Evolutionary conservation across 768 basidiomycete species (phyloP), one percentile per base, ranked within the genome.

Genomic region (Calocybe indica): DNA sequence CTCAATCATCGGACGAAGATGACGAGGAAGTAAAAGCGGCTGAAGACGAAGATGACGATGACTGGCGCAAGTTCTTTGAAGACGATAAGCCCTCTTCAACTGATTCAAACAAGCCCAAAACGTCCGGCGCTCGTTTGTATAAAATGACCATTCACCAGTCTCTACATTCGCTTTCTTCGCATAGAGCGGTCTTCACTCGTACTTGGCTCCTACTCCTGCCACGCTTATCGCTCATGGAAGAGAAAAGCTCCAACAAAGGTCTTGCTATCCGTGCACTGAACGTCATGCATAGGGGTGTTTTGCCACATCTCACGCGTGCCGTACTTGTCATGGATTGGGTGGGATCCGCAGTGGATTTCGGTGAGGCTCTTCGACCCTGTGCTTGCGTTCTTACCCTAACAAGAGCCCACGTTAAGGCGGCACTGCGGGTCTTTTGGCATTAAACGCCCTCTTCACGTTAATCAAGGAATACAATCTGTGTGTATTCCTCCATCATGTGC

Each of bases 401-500:
- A 37, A 34, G 40, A 52, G 5, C 43, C 48, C 2, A 10, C 34
- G 35, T 2, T 12, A 52, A 88, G 92, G 93, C 32, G 93, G 92
- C 1, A 77, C 83, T 0, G 76, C 88, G 11, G 96, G 92, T 1
- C 73, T 99, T 47, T 70, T 98, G 38, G 92, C 91, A 1, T 73
- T 99, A 54, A 98, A 98, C 56, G 86, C 90, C 1, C 66, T 99
- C 43, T 98, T 92, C 59, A 78, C 85, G 9, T 72, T 99, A 51
- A 97, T 98, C 67, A 88, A 79, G 49, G 83, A 92, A 44, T 93
- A 96, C 60, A 96, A 96, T 56, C 73, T 99, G 94, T 91, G 59
- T 60, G 89, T 74, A 28, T 22, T 42, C 14, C 48, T 43, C 47
- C 40, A 34, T 44, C 40, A 57, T 45, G 35, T 6, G 10, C 35